Evolutionary conservation across 192 early-diverging fungal genomes (phyloP).

Genomic region (Backusella liffmaniae): DNA sequence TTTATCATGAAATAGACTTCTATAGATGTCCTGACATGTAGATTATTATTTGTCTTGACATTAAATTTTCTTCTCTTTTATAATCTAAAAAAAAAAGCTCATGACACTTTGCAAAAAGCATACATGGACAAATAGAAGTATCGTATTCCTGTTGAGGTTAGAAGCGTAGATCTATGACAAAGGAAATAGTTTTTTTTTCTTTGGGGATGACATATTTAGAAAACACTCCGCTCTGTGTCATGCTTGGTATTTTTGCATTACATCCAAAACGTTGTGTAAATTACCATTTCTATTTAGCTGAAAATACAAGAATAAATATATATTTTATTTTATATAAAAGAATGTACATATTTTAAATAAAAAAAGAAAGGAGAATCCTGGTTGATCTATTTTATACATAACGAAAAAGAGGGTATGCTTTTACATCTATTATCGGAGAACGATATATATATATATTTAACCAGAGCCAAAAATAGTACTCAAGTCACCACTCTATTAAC

Average conservation of each 20-base stretch:
- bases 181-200: not conserved
- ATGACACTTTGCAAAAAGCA: too few species aligned
- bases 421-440: not conserved
- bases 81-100: too few species aligned
- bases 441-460: not conserved
- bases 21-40: too few species aligned
- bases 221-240: not conserved
- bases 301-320: not conserved
- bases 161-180: not conserved
- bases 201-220: not conserved
- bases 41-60: too few species aligned
- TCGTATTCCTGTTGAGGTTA: too few species aligned
- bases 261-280: not conserved
- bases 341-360: not conserved
- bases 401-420: not conserved
- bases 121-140: too few species aligned
- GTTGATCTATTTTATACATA: not conserved
- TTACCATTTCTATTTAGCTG: too few species aligned
- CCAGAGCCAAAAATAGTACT: conserved; percentile 4
- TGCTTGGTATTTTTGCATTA: not conserved
- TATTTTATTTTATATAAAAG: not conserved
- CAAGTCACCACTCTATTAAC: not conserved
- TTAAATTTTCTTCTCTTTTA: too few species aligned
- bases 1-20: too few species aligned
- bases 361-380: not conserved